phyloP scores from a whole-genome alignment of 345 rosid species.

The Salix udensis region DNA sequence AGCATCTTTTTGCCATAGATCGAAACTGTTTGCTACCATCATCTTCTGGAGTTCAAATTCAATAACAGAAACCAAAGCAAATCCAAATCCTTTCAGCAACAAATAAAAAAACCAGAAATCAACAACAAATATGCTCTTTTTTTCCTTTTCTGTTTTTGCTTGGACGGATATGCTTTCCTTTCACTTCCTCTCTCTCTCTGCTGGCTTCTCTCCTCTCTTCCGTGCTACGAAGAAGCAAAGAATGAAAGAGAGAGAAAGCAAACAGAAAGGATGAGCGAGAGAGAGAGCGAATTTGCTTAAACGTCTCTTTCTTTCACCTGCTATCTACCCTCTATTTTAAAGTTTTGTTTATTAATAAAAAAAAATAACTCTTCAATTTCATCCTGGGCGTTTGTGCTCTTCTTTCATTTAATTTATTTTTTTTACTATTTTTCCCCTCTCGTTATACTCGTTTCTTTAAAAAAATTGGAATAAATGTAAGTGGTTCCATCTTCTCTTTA shows the following conservation, averaged over 20 bases:
- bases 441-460: not conserved
- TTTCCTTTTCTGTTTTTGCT: not conserved
- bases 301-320: no score
- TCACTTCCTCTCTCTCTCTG: not conserved
- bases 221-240: constrained; percentile 31
- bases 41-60: constrained; percentile 34
- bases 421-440: not conserved
- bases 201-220: constrained; percentile 2
- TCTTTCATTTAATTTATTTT: not conserved
- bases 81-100: not conserved
- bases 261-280: not conserved
- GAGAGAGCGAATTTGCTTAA: constrained; percentile 12
- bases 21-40: constrained; percentile 83
- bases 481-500: constrained; percentile 26
- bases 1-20: constrained; percentile 77
- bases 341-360: not conserved
- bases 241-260: constrained; percentile 34
- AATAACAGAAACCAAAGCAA: not conserved
- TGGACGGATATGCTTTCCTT: not conserved
- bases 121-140: not conserved
- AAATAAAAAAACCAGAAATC: not conserved
- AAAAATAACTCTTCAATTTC: not conserved
- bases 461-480: not conserved
- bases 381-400: no score
- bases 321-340: not conserved